Evolutionary conservation across 2,329 filamentous ascomycete species (phyloP).

Genomic region (Diaporthe longicolla): DNA sequence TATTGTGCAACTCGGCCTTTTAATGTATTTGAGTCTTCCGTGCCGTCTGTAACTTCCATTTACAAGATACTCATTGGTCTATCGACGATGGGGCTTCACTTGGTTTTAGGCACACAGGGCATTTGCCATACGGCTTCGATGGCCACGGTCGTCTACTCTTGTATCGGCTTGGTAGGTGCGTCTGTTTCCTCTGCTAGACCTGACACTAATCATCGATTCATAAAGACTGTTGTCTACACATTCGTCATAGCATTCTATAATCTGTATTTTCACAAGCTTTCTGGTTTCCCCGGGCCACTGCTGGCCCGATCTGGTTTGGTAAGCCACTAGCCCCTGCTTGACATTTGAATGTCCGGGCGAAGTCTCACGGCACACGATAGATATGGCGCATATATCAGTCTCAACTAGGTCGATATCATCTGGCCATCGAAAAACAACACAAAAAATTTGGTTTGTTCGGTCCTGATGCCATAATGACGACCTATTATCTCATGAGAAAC

Average conservation of each 20-base stretch:
- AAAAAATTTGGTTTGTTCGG: slow-evolving; percentile 14
- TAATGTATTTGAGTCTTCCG: not conserved
- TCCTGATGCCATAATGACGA: not conserved
- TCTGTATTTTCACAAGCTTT: slow-evolving; percentile 6
- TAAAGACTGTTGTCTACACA: not conserved
- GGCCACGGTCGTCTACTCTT: slow-evolving; percentile 3
- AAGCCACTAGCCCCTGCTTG: not conserved
- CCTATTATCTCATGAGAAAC: not conserved
- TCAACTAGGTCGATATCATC: slow-evolving; percentile 3
- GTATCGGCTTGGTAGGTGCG: not conserved
- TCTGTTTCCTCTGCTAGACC: not conserved
- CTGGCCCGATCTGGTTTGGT: not conserved
- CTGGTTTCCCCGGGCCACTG: slow-evolving; percentile 2
- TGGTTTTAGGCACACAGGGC: not conserved
- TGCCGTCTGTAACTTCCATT: not conserved
- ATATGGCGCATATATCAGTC: slow-evolving; percentile 9
- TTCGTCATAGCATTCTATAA: slow-evolving; percentile 7
- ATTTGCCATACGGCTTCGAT: not conserved
- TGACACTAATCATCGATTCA: not conserved
- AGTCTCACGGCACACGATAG: slow-evolving; percentile 1
- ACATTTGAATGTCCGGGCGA: not conserved
- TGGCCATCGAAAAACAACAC: slow-evolving; percentile 16
- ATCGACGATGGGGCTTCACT: not conserved
- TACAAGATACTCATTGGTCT: not conserved
- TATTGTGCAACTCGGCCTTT: not conserved